Evolutionary conservation across 345 rosid genomes (phyloP).

Genomic region (Melastoma malabathricum): DNA sequence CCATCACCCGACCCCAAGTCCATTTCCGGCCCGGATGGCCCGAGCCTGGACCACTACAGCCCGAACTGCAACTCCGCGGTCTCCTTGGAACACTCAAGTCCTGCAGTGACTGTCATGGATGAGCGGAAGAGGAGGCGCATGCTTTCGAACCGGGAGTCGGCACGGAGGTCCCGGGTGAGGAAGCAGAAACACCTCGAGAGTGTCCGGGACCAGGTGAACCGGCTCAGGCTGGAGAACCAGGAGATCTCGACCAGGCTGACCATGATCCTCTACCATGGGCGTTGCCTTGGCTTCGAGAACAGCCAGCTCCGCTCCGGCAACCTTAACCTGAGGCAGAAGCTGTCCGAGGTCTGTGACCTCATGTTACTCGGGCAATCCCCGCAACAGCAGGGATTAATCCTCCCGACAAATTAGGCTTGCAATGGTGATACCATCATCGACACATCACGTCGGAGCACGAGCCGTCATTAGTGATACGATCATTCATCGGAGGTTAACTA

Average conservation of each 20-base stretch:
- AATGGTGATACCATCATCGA: no score
- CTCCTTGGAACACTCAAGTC: conserved; percentile 20
- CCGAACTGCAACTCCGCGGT: conserved; percentile 21
- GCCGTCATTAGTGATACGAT: no score
- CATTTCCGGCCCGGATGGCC: conserved; percentile 26
- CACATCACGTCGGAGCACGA: no score
- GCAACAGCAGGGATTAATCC: conserved; percentile 9
- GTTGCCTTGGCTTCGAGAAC: conserved; percentile 32
- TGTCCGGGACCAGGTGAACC: conserved; percentile 54
- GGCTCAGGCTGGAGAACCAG: conserved; percentile 50
- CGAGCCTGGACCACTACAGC: conserved; percentile 14
- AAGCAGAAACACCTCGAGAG: conserved; percentile 65
- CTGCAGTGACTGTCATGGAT: conserved; percentile 12
- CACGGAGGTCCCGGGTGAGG: conserved; percentile 72
- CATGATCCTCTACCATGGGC: conserved; percentile 24
- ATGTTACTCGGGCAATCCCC: conserved; percentile 39
- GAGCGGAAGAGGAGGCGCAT: conserved; percentile 65
- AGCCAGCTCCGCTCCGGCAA: conserved; percentile 46
- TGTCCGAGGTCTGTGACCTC: conserved; percentile 37
- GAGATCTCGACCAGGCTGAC: conserved; percentile 50
- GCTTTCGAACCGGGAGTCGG: conserved; percentile 89
- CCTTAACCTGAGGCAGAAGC: conserved; percentile 33
- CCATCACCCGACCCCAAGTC: conserved; percentile 26
- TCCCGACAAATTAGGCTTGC: conserved; percentile 38
- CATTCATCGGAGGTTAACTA: no score